Conservation (phyloP, 257 asterid species). For the Euphrasia confusa region DNA sequence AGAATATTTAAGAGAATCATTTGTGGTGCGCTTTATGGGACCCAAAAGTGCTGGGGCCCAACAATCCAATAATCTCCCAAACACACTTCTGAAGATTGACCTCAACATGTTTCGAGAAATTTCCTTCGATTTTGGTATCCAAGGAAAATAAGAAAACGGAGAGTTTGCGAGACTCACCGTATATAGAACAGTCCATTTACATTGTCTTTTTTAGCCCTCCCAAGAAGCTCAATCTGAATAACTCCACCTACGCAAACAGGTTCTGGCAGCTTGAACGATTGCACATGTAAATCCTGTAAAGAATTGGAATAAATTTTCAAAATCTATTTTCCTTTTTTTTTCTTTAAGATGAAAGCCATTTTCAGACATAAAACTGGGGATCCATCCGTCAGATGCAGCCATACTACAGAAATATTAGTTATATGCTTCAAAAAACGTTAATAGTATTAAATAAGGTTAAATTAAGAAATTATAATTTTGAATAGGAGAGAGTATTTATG, state of each 20-base stretch:
- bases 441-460: background rate
- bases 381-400: background rate
- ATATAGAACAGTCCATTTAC: background rate
- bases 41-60: too few relatives aligned
- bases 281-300: background rate
- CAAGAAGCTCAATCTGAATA: conserved; percentile 1
- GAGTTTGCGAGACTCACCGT: conserved; percentile 1
- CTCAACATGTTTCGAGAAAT: too few relatives aligned
- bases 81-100: too few relatives aligned
- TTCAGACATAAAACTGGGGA: background rate
- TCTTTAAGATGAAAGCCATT: background rate
- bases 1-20: too few relatives aligned
- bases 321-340: background rate
- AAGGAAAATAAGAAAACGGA: background rate
- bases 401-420: background rate
- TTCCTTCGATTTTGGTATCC: too few relatives aligned
- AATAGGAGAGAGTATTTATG: too few relatives aligned
- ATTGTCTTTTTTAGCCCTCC: background rate
- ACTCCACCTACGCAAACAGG: conserved; percentile 4
- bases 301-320: background rate
- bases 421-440: too few relatives aligned
- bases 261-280: conserved; percentile 10
- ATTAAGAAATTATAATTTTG: too few relatives aligned
- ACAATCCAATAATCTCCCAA: too few relatives aligned
- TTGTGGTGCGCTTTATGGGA: too few relatives aligned